Base-by-base conservation (phyloP, 176 grass and related monocot species). In the Zoysia japonica region DNA sequence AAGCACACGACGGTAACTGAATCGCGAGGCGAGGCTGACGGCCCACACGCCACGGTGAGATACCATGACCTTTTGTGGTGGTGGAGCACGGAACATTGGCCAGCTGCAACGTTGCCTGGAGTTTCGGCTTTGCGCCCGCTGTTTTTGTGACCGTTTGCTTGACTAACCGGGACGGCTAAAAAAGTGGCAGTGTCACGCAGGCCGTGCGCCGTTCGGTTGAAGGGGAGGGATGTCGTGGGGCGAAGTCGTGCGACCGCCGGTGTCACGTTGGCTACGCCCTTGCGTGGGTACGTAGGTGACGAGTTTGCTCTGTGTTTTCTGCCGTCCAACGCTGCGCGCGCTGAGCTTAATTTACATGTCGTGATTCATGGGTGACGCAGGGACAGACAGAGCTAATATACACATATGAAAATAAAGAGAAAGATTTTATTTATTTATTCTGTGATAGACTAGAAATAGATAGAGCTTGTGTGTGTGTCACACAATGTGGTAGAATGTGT, bases 221-320 rank as follows among this genome's bases (percentile, higher is more conserved):
- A 2, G 15, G 2, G 11, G 11, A n/a, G 53, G 48, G 74, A 78
- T 78, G 76, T 20, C 63, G 45, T n/a, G 65, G 51, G 11, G 36
- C 15, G 19, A 45, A 41, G 15, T 46, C 53, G 6, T 37, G 66
- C 53, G 40, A 70, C 43, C 39, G 61, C 47, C 35, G 53, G 2
- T 47, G 53, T 61, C 78, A 80, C 54, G 54, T 37, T 61, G 54
- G 53, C 67, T 49, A 13, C 10, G 15, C 66, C 28, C 5, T 47
- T n/a, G 20, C 40, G 13, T 61, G 19, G 20, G 41, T 47, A 70
- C 5, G 20, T 48, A 70, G 5, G 20, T 48, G 53, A 55, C 78
- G n/a, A 61, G 19, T 61, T 48, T 70, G 53, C 67, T 71, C 53
- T 15, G 13, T 42, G 2, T 48, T 48, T 79, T 16, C 65, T 80